Conservation (phyloP, 192 early-diverging fungal genomes). For the Glomus cerebriforme region DNA sequence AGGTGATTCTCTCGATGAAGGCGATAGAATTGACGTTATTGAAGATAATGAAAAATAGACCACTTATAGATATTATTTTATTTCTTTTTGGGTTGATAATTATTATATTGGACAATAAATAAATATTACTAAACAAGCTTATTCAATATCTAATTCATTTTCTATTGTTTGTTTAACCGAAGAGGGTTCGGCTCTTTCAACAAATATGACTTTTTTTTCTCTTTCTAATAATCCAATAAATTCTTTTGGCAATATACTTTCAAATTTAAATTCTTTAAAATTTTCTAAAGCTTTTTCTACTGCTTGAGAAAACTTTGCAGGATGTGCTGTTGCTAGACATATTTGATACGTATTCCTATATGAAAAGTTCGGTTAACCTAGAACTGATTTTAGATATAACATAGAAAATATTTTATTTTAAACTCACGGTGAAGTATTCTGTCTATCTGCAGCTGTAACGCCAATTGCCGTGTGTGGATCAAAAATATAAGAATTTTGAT, state of each 20-base stretch:
- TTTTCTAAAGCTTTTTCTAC: conserved; percentile 75
- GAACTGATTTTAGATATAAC: conserved; percentile 26
- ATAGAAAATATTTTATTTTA: conserved; percentile 16
- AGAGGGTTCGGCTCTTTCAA: conserved; percentile 51
- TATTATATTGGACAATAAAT: no score
- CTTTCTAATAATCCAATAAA: conserved; percentile 73
- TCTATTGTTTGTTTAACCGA: conserved; percentile 58
- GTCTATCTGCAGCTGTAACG: conserved; percentile 76
- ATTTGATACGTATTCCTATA: conserved; percentile 39
- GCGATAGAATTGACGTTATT: background rate
- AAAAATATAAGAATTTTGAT: conserved; percentile 70
- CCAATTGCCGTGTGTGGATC: conserved; percentile 98
- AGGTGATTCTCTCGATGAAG: background rate
- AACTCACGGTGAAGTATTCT: conserved; percentile 19
- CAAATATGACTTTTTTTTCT: conserved; percentile 59
- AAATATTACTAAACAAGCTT: background rate
- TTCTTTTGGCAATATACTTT: conserved; percentile 64
- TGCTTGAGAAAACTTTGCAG: conserved; percentile 95
- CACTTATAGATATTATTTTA: no score
- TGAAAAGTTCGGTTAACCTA: conserved; percentile 28
- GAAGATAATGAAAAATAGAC: background rate
- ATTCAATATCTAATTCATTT: conserved; percentile 46
- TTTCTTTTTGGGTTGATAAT: no score
- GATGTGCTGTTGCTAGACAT: conserved; percentile 89
- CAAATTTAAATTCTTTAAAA: conserved; percentile 53